Evolutionary conservation across 805 yeast species (phyloP).

Genomic region (Saccharomycopsis capsularis): DNA sequence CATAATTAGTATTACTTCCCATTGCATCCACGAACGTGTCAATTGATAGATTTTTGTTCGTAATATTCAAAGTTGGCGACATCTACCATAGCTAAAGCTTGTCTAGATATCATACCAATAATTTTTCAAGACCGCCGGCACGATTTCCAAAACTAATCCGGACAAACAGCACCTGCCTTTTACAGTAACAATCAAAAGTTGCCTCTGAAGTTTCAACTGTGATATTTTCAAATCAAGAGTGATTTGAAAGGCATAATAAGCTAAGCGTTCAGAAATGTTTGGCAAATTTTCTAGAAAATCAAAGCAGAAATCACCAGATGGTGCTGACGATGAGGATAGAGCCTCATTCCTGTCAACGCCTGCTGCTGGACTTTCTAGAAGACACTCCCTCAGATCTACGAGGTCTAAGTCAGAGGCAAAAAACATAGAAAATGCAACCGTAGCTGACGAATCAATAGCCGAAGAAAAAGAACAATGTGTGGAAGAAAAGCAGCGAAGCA

Average conservation of each 20-base stretch:
- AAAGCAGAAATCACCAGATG: constrained; percentile 10
- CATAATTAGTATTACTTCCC: too few species aligned
- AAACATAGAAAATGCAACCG: not conserved
- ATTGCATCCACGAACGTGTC: too few species aligned
- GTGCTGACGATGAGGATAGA: not conserved
- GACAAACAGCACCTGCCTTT: not conserved
- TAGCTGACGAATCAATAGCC: not conserved
- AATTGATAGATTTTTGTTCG: too few species aligned
- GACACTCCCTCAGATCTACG: not conserved
- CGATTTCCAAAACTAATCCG: not conserved
- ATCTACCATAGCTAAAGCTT: not conserved
- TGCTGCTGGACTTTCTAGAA: not conserved
- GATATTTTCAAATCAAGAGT: too few species aligned
- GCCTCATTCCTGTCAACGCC: not conserved
- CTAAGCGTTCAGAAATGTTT: constrained; percentile 6
- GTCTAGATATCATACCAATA: not conserved
- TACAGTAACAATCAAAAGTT: not conserved
- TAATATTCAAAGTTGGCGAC: too few species aligned
- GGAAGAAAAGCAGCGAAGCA: not conserved
- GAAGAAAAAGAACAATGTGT: not conserved
- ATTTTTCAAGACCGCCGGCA: not conserved
- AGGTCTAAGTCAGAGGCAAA: not conserved
- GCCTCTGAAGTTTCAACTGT: not conserved
- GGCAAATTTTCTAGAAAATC: constrained; percentile 9
- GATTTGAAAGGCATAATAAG: not conserved